A percentile compares a stretch with the other conserved stretches of the same genome.
phyloP scores from a whole-genome alignment of 805 yeast genomes.

The Wickerhamomyces canadensis region DNA sequence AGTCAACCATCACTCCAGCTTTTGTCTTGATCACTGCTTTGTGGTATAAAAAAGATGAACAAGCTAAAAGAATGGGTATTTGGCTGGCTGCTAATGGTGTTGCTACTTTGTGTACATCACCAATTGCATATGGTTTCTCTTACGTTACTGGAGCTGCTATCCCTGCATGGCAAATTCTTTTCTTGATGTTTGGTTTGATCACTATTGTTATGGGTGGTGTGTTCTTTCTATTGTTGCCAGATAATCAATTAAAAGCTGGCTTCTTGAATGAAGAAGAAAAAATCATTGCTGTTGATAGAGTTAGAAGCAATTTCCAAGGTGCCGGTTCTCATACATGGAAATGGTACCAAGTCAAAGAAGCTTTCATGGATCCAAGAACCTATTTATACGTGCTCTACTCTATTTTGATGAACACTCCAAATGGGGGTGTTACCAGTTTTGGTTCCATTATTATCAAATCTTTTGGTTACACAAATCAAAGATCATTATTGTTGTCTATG shows the following conservation, averaged over 20 bases:
- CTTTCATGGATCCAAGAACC: conserved; percentile 14
- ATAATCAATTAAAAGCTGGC: conserved; percentile 37
- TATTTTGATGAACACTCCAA: not conserved
- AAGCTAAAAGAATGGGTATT: conserved; percentile 25
- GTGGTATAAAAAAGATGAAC: conserved; percentile 24
- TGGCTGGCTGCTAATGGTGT: conserved; percentile 30
- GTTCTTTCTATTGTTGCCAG: conserved; percentile 40
- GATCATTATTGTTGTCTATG: not conserved
- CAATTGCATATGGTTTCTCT: conserved; percentile 38
- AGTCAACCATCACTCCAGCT: conserved; percentile 32
- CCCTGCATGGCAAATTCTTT: conserved; percentile 48
- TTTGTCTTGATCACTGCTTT: conserved; percentile 16
- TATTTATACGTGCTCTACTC: not conserved
- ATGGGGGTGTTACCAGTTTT: not conserved
- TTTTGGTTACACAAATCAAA: not conserved
- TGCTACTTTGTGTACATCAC: conserved; percentile 37
- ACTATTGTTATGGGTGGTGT: conserved; percentile 42
- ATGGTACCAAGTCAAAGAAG: conserved; percentile 32
- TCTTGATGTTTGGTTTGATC: conserved; percentile 47
- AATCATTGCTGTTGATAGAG: conserved; percentile 35
- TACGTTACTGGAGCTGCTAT: conserved; percentile 29
- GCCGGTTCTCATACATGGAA: conserved; percentile 36
- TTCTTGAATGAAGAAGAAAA: conserved; percentile 35
- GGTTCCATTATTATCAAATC: not conserved
- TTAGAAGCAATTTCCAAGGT: conserved; percentile 39